Evolutionary conservation across 2,329 filamentous ascomycete genomes (phyloP), one percentile per base, ranked within the genome.

Genomic region (Leptographium wingfieldii): DNA sequence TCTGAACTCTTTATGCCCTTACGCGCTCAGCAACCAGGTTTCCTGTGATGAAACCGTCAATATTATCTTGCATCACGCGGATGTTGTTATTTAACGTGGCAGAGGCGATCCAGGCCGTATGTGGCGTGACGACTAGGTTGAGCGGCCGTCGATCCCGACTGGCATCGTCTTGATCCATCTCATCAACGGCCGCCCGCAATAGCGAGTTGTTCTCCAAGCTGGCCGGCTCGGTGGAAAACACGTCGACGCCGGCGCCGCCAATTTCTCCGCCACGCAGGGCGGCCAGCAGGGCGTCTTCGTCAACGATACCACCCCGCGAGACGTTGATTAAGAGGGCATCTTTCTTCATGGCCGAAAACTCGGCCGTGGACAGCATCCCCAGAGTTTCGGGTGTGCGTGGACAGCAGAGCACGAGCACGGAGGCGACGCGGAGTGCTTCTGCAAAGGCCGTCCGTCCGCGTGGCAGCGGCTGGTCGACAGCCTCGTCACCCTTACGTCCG

Each of bases 181-280:
- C 61, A 3, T 46, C 53, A 10, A 31, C 53, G 11, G 60, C 59
- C 3, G 57, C 31, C 6, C 33, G 54, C 25, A 66, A 51, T 38
- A 66, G 53, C 0, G 58, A 40, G 22, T 60, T 64, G 4, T 58
- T 63, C 19, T 59, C 62, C 1, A 61, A 56, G 2, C 58, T 64
- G 1, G 67, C 70, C 1, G 70, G 71, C 62, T 73, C 71, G 52
- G 68, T 66, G 12, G 65, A 69, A 61, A 69, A 68, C 2, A 73
- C 70, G 49, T 73, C 71, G 3, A 72, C 59, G 1, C 69, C 71
- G 1, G 69, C 69, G 4, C 69, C 71, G 10, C 67, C 65, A 1
- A 73, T 66, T 51, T 67, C 65, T 2, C 66, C 66, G 6, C 52
- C 55, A 29, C 67, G 64, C 57, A 73, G 62, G 12, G 71, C 71